A percentile compares a stretch with the other conserved stretches of the same genome.
Evolutionary conservation across 345 rosid genomes (phyloP).

Genomic region (Durio zibethinus): DNA sequence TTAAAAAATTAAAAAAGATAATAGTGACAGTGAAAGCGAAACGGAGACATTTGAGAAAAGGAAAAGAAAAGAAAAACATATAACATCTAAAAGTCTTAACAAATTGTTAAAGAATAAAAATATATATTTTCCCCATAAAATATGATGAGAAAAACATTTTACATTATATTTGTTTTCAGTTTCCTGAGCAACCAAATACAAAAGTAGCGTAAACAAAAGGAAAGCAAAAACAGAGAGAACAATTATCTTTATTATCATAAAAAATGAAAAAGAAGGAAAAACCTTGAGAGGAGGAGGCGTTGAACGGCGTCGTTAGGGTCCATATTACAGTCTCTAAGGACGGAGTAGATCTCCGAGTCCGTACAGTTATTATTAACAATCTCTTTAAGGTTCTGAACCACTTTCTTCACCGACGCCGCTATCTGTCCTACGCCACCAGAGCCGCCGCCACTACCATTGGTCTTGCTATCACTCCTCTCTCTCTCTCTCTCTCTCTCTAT

Average conservation of each 20-base stretch:
- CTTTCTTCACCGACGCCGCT: slow-evolving; percentile 29
- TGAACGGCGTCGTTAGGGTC: slow-evolving; percentile 50
- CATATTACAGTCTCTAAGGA: slow-evolving; percentile 47
- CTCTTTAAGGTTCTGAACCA: slow-evolving; percentile 44
- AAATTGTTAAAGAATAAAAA: neutral
- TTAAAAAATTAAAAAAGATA: too few species aligned
- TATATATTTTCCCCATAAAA: neutral
- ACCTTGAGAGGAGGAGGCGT: slow-evolving; percentile 58
- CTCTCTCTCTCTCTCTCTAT: neutral
- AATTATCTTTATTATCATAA: neutral
- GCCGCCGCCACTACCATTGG: slow-evolving; percentile 14
- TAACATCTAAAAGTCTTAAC: neutral
- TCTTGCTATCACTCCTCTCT: slow-evolving; percentile 28
- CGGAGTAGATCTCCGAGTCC: slow-evolving; percentile 47
- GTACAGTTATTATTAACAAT: slow-evolving; percentile 29
- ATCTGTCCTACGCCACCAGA: slow-evolving; percentile 19
- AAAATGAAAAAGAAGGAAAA: neutral
- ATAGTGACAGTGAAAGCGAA: neutral
- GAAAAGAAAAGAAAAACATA: neutral
- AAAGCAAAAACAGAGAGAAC: neutral
- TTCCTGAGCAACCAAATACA: neutral
- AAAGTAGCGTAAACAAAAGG: neutral
- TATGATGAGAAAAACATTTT: neutral
- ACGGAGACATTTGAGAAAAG: neutral
- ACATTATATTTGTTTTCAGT: neutral